Evolutionary conservation across 345 rosid genomes (phyloP).

Genomic region (Dovyalis caffra): DNA sequence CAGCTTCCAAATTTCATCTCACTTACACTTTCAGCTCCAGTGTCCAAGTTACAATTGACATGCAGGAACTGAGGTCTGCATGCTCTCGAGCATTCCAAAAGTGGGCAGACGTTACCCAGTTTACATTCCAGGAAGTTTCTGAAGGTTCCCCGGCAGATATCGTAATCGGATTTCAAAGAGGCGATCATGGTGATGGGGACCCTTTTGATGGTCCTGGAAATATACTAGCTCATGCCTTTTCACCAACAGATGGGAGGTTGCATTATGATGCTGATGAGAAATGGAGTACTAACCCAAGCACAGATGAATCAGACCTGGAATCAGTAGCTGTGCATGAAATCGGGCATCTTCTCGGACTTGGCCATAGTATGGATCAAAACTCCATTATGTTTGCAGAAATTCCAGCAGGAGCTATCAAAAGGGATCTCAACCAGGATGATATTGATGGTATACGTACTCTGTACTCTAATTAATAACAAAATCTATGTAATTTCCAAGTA

Average conservation of each 20-base stretch:
- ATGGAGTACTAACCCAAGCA: conserved; percentile 11
- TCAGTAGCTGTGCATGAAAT: conserved; percentile 44
- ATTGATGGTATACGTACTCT: conserved; percentile 30
- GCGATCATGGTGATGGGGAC: neutral
- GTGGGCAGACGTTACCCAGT: neutral
- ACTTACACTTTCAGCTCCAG: neutral
- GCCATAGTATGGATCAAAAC: conserved; percentile 22
- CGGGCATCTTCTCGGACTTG: conserved; percentile 44
- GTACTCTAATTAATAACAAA: neutral
- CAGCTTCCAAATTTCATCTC: neutral
- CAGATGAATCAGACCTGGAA: conserved; percentile 10
- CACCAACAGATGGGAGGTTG: conserved; percentile 27
- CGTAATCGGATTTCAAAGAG: neutral
- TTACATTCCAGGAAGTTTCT: neutral
- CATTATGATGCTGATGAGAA: conserved; percentile 34
- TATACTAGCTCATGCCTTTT: conserved; percentile 26
- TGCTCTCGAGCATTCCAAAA: neutral
- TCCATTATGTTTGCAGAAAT: conserved; percentile 36
- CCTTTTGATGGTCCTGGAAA: conserved; percentile 1
- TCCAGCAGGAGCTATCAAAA: neutral
- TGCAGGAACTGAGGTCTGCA: neutral
- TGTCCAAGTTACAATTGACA: neutral
- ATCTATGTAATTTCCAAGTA: too few relatives aligned
- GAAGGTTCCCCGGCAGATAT: neutral
- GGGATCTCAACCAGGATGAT: conserved; percentile 29